Conservation (phyloP, 2,329 filamentous ascomycete genomes). For the Delphinella strobiligena region DNA sequence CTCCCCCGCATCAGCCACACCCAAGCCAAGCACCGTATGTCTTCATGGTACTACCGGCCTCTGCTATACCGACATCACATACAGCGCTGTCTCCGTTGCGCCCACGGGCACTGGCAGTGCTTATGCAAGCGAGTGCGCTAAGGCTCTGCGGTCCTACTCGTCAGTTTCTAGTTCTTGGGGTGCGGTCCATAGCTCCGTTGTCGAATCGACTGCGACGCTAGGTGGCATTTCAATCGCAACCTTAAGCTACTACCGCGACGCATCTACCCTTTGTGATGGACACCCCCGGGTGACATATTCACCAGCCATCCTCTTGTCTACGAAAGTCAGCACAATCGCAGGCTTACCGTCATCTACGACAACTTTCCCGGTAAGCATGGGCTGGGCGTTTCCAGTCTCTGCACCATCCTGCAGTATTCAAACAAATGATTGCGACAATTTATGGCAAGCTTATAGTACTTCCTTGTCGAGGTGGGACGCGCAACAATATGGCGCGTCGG, state of each 20-base stretch:
- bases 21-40: background rate
- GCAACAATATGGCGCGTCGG: slow-evolving; percentile 7
- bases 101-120: slow-evolving; percentile 1
- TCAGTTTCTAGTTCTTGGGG: slow-evolving; percentile 7
- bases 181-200: slow-evolving; percentile 1
- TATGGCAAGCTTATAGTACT: slow-evolving; percentile 17
- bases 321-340: slow-evolving; percentile 9
- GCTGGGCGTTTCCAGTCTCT: slow-evolving; percentile 10
- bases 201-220: background rate
- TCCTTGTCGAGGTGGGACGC: slow-evolving; percentile 9
- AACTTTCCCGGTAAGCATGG: slow-evolving; percentile 8
- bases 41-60: background rate
- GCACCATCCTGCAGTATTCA: slow-evolving; percentile 15
- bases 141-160: slow-evolving; percentile 1
- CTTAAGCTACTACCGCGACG: slow-evolving; percentile 17
- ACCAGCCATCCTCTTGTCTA: slow-evolving; percentile 13
- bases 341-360: slow-evolving; percentile 8
- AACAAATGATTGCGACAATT: slow-evolving; percentile 17
- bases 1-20: background rate
- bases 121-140: slow-evolving; percentile 6
- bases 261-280: slow-evolving; percentile 19
- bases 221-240: slow-evolving; percentile 11
- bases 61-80: slow-evolving; percentile 4
- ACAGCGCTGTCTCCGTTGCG: slow-evolving; percentile 1
- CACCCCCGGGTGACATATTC: slow-evolving; percentile 16